Percentiles rank a stretch among this genome's conserved stretches.
phyloP scores from a whole-genome alignment of 768 basidiomycete species.

The Trametes maxima region DNA sequence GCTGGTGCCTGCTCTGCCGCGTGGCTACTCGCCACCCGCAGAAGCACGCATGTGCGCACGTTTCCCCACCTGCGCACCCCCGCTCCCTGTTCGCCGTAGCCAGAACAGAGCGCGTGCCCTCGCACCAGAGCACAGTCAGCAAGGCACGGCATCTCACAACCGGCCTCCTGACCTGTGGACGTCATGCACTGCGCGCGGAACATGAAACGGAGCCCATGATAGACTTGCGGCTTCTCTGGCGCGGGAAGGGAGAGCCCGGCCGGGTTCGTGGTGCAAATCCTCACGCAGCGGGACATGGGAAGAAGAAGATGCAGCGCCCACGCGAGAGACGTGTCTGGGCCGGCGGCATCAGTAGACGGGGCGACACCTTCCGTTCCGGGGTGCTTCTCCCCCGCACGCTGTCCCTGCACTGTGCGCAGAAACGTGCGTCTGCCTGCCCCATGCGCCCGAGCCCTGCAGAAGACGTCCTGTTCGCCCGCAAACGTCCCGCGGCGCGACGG shows the following conservation, averaged over 20 bases:
- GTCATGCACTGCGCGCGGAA: not conserved
- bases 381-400: conserved; percentile 6
- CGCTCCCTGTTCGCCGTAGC: not conserved
- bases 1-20: not conserved
- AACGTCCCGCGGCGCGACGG: too few relatives aligned
- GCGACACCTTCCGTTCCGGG: conserved; percentile 8
- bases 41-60: not conserved
- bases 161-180: not conserved
- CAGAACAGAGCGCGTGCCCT: not conserved
- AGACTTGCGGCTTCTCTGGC: conserved; percentile 4
- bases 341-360: conserved; percentile 12
- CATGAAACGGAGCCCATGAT: conserved; percentile 1
- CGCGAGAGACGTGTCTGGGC: conserved; percentile 11
- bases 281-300: conserved; percentile 6
- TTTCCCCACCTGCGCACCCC: not conserved
- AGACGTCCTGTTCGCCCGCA: not conserved
- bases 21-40: conserved; percentile 13
- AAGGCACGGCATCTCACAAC: too few relatives aligned
- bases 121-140: too few relatives aligned
- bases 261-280: conserved; percentile 4
- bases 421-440: not conserved
- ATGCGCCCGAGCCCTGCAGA: not conserved
- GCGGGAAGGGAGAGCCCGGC: not conserved
- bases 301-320: conserved; percentile 7
- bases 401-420: not conserved